Evolutionary conservation across 257 asterid species (phyloP), one percentile per base, ranked within the genome.

Genomic region (Ilex aquifolium): DNA sequence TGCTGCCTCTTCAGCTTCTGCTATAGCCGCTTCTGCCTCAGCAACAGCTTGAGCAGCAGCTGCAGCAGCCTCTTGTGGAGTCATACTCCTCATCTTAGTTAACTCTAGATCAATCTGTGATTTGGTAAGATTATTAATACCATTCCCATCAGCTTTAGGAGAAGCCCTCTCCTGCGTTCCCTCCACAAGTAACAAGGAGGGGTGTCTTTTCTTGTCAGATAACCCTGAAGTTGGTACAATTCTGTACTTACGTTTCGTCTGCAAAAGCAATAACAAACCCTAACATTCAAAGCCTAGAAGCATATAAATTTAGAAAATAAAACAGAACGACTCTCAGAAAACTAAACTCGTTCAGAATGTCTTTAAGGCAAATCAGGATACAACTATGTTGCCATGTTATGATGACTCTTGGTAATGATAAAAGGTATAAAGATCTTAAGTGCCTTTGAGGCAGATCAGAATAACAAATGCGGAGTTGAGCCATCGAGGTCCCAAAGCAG

Each of bases 71-170:
- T 66, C 70, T 46, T 48, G 50, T 17, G 49, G 49, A 32, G 49
- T 66, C 70, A 66, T 66, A 56, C 57, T 66, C 64, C 56, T 66
- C 70, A 66, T 66, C 55, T 66, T 46, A 49, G 48, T 64, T 6
- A 66, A 66, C 13, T 46, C 70, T 61, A 42, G 46, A 42, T 66
- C 70, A 44, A 66, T 14, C 57, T 57, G 57, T 11, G 58, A 44
- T 51, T 30, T 54, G 36, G 13, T 46, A 46, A 11, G n/a, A 46
- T 2, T 12, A 46, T 46, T 46, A 2, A 46, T 14, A 14, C 2
- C 52, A 46, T 46, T 14, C 52, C 52, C 10, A 14, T 46, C 52
- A 46, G 10, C n/a, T 46, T 46, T 46, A 46, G 52, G 52, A 2
- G 52, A 46, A 46, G 52, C 52, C 52, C 52, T 46, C 15, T 46